Evolutionary conservation across 495 filamentous ascomycete species (phyloP), one percentile per base, ranked within the genome.

Genomic region (Daldinia decipiens): DNA sequence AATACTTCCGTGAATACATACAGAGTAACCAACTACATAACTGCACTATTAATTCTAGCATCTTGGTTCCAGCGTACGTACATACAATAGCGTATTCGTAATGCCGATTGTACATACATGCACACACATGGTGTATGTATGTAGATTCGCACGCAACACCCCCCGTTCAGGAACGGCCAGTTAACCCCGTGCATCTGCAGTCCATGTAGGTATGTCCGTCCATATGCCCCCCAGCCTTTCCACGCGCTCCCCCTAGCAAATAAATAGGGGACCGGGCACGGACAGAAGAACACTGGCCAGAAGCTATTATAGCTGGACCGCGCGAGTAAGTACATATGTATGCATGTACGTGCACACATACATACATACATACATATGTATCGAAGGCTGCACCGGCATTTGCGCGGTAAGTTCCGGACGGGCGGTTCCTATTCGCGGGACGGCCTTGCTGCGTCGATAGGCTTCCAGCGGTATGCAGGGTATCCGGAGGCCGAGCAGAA

Each of bases 371-470:
- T 12, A 34, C 54, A 26, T 26, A 26, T 3, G 3, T 57, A 12
- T 65, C 40, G 50, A 15, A 31, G 1, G 50, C 50, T 15, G 50
- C 50, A 26, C 27, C 50, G 26, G 50, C 26, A 53, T 26, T 29
- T 53, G 50, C 21, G 50, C 24, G 24, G 50, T 6, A 27, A 53
- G 27, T 27, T 53, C 27, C 50, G 24, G 26, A n/a, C 26, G n/a
- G 50, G 1, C 24, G 13, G 50, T 29, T 53, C 15, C 50, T 53
- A 53, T 53, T 53, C 24, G 50, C 50, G 50, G 50, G 50, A 53
- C 9, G 24, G 24, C 12, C 50, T 12, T 12, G 50, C 5, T 53
- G 13, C 34, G 34, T 34, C 12, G 7, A 34, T 36, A 53, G 31
- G 27, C 8, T 32, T 32, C 7, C 5, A 27, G 26, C 4, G 27